Percentiles rank a stretch among this genome's conserved stretches.
Evolutionary conservation across 2,329 filamentous ascomycete genomes (phyloP).

Genomic region (Fusarium miscanthi): DNA sequence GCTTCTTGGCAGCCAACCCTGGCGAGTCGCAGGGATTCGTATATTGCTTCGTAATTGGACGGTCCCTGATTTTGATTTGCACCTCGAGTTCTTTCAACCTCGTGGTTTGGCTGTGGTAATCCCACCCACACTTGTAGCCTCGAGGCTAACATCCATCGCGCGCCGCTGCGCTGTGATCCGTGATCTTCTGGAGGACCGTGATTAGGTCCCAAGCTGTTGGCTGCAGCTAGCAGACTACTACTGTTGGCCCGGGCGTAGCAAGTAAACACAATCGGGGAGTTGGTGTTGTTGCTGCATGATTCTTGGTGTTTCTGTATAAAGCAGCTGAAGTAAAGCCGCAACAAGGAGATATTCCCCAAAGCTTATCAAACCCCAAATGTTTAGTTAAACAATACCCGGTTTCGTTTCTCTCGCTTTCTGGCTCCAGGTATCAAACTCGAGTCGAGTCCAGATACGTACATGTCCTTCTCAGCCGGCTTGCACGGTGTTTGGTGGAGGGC

Average conservation of each 20-base stretch:
- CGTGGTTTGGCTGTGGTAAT: slow-evolving; percentile 6
- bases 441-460: not conserved
- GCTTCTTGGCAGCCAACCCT: slow-evolving; percentile 14
- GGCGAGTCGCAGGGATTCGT: slow-evolving; percentile 22
- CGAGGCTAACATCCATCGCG: slow-evolving; percentile 14
- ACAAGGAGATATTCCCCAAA: not conserved
- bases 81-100: slow-evolving; percentile 9
- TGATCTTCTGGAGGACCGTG: slow-evolving; percentile 37
- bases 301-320: not conserved
- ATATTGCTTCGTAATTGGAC: slow-evolving; percentile 24
- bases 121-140: not conserved
- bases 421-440: not conserved
- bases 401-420: slow-evolving; percentile 39
- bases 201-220: slow-evolving; percentile 33
- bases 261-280: slow-evolving; percentile 12
- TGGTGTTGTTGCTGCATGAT: not conserved
- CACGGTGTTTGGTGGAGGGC: slow-evolving; percentile 30
- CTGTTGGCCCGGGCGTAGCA: slow-evolving; percentile 24
- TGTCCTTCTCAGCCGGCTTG: slow-evolving; percentile 13
- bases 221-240: slow-evolving; percentile 14
- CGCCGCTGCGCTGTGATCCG: slow-evolving; percentile 5
- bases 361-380: slow-evolving; percentile 34
- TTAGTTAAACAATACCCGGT: slow-evolving; percentile 46
- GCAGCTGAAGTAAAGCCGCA: not conserved
- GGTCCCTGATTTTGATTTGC: slow-evolving; percentile 21